Percentiles rank a stretch among this genome's conserved stretches.
phyloP scores from a whole-genome alignment of 768 basidiomycete species.

The Strobilomyces confusus region DNA sequence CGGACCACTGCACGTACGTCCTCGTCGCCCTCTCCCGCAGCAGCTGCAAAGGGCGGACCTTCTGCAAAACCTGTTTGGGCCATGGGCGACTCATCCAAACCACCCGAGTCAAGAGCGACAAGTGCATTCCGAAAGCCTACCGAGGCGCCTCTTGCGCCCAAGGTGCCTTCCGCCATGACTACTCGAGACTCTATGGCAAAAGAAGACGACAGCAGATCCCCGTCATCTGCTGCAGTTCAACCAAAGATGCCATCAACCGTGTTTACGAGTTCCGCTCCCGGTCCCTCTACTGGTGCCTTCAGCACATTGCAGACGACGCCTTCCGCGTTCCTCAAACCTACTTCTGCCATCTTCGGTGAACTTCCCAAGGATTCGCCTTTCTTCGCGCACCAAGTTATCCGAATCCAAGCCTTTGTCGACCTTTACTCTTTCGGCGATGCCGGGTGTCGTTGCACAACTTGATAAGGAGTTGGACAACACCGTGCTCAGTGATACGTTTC shows the following conservation, averaged over 20 bases:
- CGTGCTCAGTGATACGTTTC: slow-evolving; percentile 60
- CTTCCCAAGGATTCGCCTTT: slow-evolving; percentile 50
- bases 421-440: slow-evolving; percentile 36
- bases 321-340: slow-evolving; percentile 35
- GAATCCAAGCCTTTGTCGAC: slow-evolving; percentile 36
- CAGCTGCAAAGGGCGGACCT: slow-evolving; percentile 14
- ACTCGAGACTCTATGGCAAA: slow-evolving; percentile 11
- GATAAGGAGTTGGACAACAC: slow-evolving; percentile 59
- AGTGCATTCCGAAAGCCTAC: slow-evolving; percentile 8
- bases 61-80: slow-evolving; percentile 26
- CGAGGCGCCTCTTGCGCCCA: slow-evolving; percentile 8
- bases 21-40: too few species aligned
- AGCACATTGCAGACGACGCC: slow-evolving; percentile 34
- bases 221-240: slow-evolving; percentile 19
- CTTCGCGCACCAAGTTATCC: slow-evolving; percentile 36
- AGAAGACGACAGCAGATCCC: slow-evolving; percentile 27
- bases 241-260: slow-evolving; percentile 6
- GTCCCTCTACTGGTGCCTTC: slow-evolving; percentile 36
- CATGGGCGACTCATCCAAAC: slow-evolving; percentile 5
- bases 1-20: too few species aligned
- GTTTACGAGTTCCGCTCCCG: slow-evolving; percentile 23
- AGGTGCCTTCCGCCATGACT: slow-evolving; percentile 7
- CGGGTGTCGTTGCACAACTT: slow-evolving; percentile 37
- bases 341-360: slow-evolving; percentile 33
- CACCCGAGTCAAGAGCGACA: slow-evolving; percentile 3